Conservation (phyloP, 2,329 filamentous ascomycete species). For the Zarea fungicola region DNA sequence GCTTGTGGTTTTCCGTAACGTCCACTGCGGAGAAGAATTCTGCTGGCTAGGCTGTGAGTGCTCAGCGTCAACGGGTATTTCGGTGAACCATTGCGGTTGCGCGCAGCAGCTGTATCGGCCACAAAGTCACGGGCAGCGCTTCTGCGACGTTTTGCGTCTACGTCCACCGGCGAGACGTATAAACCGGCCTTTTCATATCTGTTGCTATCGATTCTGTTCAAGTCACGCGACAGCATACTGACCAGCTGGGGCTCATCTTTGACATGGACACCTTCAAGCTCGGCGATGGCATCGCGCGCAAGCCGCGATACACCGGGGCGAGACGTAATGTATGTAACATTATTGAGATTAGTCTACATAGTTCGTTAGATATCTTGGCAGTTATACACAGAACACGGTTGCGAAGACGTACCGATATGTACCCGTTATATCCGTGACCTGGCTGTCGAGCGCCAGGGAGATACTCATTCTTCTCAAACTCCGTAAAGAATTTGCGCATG, state of each 20-base stretch:
- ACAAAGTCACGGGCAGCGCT: constrained; percentile 17
- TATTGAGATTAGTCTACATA: constrained; percentile 19
- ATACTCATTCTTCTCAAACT: constrained; percentile 39
- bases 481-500: constrained; percentile 35
- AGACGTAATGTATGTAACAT: constrained; percentile 16
- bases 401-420: constrained; percentile 23
- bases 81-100: constrained; percentile 37
- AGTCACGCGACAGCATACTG: constrained; percentile 25
- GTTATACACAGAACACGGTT: neutral
- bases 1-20: constrained; percentile 22
- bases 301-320: constrained; percentile 15
- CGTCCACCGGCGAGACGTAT: constrained; percentile 24
- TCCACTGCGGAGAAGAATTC: constrained; percentile 29
- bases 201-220: constrained; percentile 21
- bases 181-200: constrained; percentile 25
- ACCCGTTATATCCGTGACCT: constrained; percentile 38
- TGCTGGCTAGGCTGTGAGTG: constrained; percentile 32
- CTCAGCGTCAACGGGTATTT: constrained; percentile 40
- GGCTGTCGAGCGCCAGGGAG: constrained; percentile 25
- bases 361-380: neutral
- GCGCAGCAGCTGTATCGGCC: constrained; percentile 27
- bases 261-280: constrained; percentile 15
- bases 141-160: constrained; percentile 16
- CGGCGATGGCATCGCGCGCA: constrained; percentile 8
- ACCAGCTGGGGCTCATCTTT: constrained; percentile 20